phyloP scores from a whole-genome alignment of 192 early-diverging fungal genomes.

The Paraglomus brasilianum region DNA sequence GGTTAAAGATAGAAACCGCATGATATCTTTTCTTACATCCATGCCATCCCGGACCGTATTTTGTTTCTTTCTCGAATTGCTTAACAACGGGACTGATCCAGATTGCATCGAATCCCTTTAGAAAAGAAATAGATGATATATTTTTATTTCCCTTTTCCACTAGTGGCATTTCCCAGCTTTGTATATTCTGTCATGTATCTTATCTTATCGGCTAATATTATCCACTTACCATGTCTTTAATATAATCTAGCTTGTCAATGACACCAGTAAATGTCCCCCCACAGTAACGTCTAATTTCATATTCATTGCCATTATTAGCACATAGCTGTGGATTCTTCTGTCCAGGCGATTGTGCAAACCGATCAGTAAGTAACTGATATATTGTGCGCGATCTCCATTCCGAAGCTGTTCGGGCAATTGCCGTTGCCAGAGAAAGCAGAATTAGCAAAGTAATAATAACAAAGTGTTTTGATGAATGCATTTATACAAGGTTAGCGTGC shows the following conservation, averaged over 20 bases:
- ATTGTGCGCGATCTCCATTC: slow-evolving; percentile 45
- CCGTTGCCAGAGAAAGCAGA: no score
- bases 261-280: slow-evolving; percentile 51
- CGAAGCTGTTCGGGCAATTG: slow-evolving; percentile 8
- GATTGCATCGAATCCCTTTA: slow-evolving; percentile 53
- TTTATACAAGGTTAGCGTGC: no score
- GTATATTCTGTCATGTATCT: no score
- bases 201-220: no score
- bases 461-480: no score
- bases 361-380: slow-evolving; percentile 49
- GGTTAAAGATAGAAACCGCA: slow-evolving; percentile 20
- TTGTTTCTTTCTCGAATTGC: slow-evolving; percentile 26
- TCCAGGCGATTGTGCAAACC: slow-evolving; percentile 39
- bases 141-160: background rate
- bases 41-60: slow-evolving; percentile 11
- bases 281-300: slow-evolving; percentile 40
- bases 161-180: no score
- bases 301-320: slow-evolving; percentile 12
- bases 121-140: background rate
- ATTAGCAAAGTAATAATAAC: no score
- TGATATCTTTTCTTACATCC: slow-evolving; percentile 36
- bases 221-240: slow-evolving; percentile 29
- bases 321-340: slow-evolving; percentile 14
- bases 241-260: slow-evolving; percentile 44
- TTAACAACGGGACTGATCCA: slow-evolving; percentile 40